A percentile compares a stretch with the other conserved stretches of the same genome.
Evolutionary conservation across 345 rosid species (phyloP).

Genomic region (Cardiospermum halicacabum): DNA sequence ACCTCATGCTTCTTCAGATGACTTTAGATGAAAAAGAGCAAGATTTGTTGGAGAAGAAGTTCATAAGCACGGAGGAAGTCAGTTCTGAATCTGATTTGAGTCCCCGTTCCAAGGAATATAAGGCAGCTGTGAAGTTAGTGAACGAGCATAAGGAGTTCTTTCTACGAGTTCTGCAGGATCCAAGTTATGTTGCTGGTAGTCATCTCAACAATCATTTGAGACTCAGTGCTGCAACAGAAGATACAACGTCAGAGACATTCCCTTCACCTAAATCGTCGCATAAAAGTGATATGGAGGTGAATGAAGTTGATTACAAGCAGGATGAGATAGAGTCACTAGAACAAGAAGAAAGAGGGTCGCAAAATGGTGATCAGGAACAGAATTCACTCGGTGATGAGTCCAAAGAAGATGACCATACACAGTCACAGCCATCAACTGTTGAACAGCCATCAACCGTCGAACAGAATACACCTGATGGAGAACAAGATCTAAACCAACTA

Average conservation of each 20-base stretch:
- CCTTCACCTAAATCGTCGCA: conserved; percentile 30
- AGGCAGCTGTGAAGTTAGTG: conserved; percentile 50
- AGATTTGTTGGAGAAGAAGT: conserved; percentile 27
- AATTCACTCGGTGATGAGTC: conserved; percentile 8
- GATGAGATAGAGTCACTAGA: neutral
- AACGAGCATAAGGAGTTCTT: conserved; percentile 52
- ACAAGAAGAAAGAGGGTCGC: conserved; percentile 1
- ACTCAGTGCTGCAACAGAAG: conserved; percentile 24
- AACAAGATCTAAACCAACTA: too few relatives aligned
- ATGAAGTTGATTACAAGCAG: conserved; percentile 9
- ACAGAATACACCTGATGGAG: conserved; percentile 30
- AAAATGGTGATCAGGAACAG: conserved; percentile 7
- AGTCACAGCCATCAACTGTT: conserved; percentile 27
- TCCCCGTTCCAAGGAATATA: conserved; percentile 32
- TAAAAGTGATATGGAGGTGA: conserved; percentile 13
- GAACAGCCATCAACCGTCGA: conserved; percentile 32
- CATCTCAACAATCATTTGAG: conserved; percentile 39
- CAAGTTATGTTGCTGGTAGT: conserved; percentile 47
- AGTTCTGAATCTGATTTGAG: conserved; percentile 25
- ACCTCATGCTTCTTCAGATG: conserved; percentile 14
- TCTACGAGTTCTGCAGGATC: conserved; percentile 41
- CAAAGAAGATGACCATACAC: conserved; percentile 18
- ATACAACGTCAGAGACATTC: conserved; percentile 39
- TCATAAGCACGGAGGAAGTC: conserved; percentile 18
- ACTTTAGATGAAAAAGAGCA: conserved; percentile 12